Base-by-base conservation (phyloP, 257 asterid species). In the Fraxinus pennsylvanica region DNA sequence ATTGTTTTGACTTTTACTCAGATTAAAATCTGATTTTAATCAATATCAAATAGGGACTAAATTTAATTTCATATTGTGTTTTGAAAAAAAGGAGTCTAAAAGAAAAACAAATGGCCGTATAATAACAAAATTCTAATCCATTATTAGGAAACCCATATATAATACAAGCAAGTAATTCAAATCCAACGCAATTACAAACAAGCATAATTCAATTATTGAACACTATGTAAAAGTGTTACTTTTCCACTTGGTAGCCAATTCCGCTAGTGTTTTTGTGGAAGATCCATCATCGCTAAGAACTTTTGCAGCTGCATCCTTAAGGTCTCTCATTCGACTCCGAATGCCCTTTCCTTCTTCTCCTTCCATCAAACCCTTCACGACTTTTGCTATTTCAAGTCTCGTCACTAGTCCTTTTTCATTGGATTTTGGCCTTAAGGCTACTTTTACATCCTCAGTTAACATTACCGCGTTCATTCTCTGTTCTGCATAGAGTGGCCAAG, bases 401-500 rank as follows among this genome's bases (percentile, higher is more conserved):
- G 25, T 38, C 30, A 84, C 80, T 2, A 84, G 1, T 14, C 79
- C 87, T 32, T 54, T 81, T 22, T 81, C 68, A 2, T 19, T 38
- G 0, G 10, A 61, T 22, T 84, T 66, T 4, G 71, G 70, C 81
- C 83, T 78, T 29, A 81, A 14, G 5, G 85, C 87, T 25, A 75
- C 85, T 36, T 75, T 74, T 1, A 84, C 10, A 19, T 67, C 79
- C 36, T 81, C 83, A 9, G 66, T 76, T 17, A 87, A 1, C 74
- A 87, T 3, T 0, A 80, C 85, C 0, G 88, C 86, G n/a, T 82
- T 87, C 88, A 82, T 87, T 63, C 43, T 83, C 9, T 89, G 92
- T 81, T 89, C 90, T 0, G 87, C 90, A 10, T 35, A 87, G 0
- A 87, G 76, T 10, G 90, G 92, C 92, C 92, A 87, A 1, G 86